phyloP scores from a whole-genome alignment of 2,329 filamentous ascomycete species.

The Pyrenophora tritici-repentis region DNA sequence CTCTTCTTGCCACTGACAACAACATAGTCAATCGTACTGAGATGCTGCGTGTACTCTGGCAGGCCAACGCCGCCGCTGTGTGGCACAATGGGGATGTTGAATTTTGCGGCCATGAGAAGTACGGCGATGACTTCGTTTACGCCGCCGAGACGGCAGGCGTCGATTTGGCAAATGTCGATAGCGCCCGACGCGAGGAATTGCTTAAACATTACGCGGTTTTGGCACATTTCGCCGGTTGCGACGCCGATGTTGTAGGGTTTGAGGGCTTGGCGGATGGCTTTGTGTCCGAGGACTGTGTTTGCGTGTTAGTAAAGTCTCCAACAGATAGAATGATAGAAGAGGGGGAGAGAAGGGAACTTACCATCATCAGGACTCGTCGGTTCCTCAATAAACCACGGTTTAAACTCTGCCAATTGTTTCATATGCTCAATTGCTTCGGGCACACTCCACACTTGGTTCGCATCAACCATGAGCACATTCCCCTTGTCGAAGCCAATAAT shows the following conservation, averaged over 20 bases:
- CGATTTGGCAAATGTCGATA: constrained; percentile 87
- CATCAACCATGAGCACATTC: constrained; percentile 89
- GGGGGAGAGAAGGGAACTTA: constrained; percentile 17
- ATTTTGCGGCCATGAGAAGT: constrained; percentile 80
- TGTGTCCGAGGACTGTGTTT: constrained; percentile 75
- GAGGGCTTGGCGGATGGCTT: constrained; percentile 80
- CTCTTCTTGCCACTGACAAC: constrained; percentile 80
- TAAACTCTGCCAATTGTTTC: constrained; percentile 79
- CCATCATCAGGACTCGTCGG: constrained; percentile 84
- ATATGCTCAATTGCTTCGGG: constrained; percentile 88
- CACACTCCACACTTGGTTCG: constrained; percentile 91
- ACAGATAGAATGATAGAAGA: no score
- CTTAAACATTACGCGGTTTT: constrained; percentile 94
- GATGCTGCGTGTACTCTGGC: constrained; percentile 91
- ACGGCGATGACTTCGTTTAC: constrained; percentile 94
- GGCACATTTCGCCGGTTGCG: constrained; percentile 92
- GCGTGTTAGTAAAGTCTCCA: no score
- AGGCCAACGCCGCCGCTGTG: constrained; percentile 89
- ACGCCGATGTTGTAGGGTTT: constrained; percentile 77
- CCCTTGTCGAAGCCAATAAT: constrained; percentile 82
- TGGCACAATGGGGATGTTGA: constrained; percentile 80
- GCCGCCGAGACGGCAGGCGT: constrained; percentile 86
- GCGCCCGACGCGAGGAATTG: constrained; percentile 80
- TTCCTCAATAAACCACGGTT: constrained; percentile 94
- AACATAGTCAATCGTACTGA: constrained; percentile 92